phyloP scores from a whole-genome alignment of 768 basidiomycete genomes.

The Pleurotus tuoliensis region DNA sequence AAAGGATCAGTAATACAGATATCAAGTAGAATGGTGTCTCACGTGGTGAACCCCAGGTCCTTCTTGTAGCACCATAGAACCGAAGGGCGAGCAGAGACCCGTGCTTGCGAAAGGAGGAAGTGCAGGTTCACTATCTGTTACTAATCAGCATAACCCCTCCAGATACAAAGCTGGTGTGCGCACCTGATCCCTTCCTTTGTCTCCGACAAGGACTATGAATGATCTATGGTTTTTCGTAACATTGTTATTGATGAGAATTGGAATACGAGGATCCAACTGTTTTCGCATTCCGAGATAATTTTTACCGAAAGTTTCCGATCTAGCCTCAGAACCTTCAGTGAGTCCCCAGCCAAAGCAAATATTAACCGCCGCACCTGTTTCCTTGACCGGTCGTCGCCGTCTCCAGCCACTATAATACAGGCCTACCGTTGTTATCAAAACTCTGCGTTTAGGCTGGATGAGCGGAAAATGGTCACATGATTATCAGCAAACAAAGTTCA shows the following conservation, averaged over 20 bases:
- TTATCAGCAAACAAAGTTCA: too few relatives aligned
- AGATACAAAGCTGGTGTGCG: slow-evolving; percentile 14
- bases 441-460: too few relatives aligned
- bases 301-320: too few relatives aligned
- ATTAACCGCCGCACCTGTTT: too few relatives aligned
- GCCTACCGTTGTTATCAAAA: too few relatives aligned
- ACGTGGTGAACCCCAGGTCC: slow-evolving; percentile 94
- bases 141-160: background rate
- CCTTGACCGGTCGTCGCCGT: too few relatives aligned
- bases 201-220: slow-evolving; percentile 95
- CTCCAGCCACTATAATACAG: too few relatives aligned
- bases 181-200: slow-evolving; percentile 89
- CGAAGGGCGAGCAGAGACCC: slow-evolving; percentile 83
- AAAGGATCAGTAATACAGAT: slow-evolving; percentile 2
- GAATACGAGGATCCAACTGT: slow-evolving; percentile 90
- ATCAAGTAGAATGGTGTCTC: slow-evolving; percentile 16
- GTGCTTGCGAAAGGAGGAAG: slow-evolving; percentile 88
- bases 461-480: too few relatives aligned
- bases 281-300: slow-evolving; percentile 57
- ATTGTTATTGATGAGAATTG: slow-evolving; percentile 88
- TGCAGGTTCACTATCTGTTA: slow-evolving; percentile 89
- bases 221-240: slow-evolving; percentile 91
- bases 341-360: too few relatives aligned
- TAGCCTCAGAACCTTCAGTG: too few relatives aligned
- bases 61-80: slow-evolving; percentile 99